Conservation (phyloP, 345 rosid species). For the Corymbia maculata region DNA sequence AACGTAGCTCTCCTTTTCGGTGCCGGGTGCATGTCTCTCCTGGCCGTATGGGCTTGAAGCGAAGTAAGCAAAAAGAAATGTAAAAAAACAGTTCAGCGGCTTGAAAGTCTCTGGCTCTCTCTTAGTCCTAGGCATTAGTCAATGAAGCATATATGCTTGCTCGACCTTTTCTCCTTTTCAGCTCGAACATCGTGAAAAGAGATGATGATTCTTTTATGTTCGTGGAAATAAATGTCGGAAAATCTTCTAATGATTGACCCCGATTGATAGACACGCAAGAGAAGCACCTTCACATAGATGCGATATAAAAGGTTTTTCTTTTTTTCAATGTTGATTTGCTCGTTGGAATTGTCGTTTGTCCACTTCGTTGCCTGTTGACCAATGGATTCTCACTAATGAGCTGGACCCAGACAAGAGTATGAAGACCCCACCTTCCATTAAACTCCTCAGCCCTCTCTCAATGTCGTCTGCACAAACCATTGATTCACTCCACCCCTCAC, state of each 20-base stretch:
- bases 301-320: neutral
- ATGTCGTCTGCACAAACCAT: slow-evolving; percentile 8
- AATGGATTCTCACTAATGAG: neutral
- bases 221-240: neutral
- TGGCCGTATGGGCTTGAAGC: slow-evolving; percentile 54
- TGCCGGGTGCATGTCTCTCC: slow-evolving; percentile 45
- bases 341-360: neutral
- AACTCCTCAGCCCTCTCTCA: slow-evolving; percentile 12
- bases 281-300: neutral
- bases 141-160: neutral
- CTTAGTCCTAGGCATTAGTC: neutral
- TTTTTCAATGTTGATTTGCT: neutral
- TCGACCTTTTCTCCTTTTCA: neutral
- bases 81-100: neutral
- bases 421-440: slow-evolving; percentile 26
- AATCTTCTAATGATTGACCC: neutral
- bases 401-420: neutral
- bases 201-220: neutral
- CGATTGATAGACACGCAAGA: neutral
- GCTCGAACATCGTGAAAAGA: neutral
- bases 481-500: neutral
- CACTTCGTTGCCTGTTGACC: neutral
- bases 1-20: slow-evolving; percentile 38
- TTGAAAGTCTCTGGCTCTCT: neutral
- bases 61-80: neutral